Evolutionary conservation across 1,284 basidiomycete genomes (phyloP), one percentile per base, ranked within the genome.

Genomic region (Cerioporus squamosus): DNA sequence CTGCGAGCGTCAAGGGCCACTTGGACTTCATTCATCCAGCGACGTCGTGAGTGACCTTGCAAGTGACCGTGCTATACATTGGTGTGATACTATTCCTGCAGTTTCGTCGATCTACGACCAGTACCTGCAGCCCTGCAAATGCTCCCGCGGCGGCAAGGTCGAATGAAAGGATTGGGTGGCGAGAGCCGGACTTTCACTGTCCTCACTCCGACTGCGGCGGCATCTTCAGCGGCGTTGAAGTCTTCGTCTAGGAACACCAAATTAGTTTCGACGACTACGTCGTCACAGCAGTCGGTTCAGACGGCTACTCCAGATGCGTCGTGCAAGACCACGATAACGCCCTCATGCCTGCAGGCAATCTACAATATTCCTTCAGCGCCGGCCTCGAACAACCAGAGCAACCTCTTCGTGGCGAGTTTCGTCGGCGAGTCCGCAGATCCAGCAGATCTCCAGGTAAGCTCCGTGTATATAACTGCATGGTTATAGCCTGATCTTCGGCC

Each of bases 321-420:
- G 2, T 67, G 62, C 55, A 59, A 53, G 22, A 45, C 40, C 2
- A 33, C 20, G 8, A 78, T 87, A 49, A 86, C 84, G 0, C 83
- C 84, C 8, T 65, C 77, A 2, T 87, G 85, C 66, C 68, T 88
- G 50, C 72, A 79, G 55, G 74, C 75, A 5, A 62, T 87, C 39
- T 87, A 87, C 68, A 82, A 81, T 12, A 72, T 75, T 4, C 65
- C 66, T 4, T 83, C 85, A 53, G 75, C 77, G 0, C 79, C 82
- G 1, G 65, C 70, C 5, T 73, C 79, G 2, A 73, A 77, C 2
- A 68, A 64, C 20, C 70, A 63, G 18, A 86, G 83, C 66, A 77
- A 72, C 29, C 73, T 87, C 39, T 83, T 81, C 49, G 77, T 87
- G 40, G 79, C 79, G 17, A 84, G 84, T 10, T 86, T 83, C 62